Evolutionary conservation across 306 rosid genomes (phyloP).

Genomic region (Castanea crenata): DNA sequence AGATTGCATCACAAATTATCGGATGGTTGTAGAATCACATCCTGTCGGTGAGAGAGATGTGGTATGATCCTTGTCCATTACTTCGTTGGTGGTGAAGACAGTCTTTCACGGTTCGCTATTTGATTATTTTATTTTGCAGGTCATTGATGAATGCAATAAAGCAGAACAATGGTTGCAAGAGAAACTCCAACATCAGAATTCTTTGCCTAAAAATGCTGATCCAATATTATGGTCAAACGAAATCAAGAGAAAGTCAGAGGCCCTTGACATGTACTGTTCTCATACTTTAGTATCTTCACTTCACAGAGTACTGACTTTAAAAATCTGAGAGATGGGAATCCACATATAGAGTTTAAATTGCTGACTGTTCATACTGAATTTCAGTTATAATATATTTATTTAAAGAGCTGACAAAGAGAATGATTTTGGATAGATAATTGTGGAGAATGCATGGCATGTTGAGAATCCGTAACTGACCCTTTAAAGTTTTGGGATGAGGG

Average conservation of each 20-base stretch:
- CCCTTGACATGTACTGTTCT: not conserved
- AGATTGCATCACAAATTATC: not conserved
- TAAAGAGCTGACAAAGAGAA: too few species aligned
- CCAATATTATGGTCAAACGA: not conserved
- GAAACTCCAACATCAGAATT: not conserved
- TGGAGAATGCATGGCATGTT: too few species aligned
- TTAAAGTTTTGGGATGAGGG: too few species aligned
- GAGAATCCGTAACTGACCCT: too few species aligned
- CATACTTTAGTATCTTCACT: not conserved
- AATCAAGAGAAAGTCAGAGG: slow-evolving; percentile 1
- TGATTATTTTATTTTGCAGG: not conserved
- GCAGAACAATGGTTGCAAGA: not conserved
- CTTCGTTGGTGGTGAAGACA: not conserved
- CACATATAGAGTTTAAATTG: too few species aligned
- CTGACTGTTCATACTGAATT: too few species aligned
- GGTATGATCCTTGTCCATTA: not conserved
- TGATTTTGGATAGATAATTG: too few species aligned
- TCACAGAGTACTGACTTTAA: not conserved
- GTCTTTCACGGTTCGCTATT: not conserved
- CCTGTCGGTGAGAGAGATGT: not conserved
- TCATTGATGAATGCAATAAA: slow-evolving; percentile 1
- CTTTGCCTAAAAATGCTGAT: not conserved
- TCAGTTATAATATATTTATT: too few species aligned
- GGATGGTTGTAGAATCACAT: not conserved
- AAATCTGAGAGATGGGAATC: too few species aligned